Evolutionary conservation across 768 basidiomycete genomes (phyloP).

Genomic region (Exidia glandulosa): DNA sequence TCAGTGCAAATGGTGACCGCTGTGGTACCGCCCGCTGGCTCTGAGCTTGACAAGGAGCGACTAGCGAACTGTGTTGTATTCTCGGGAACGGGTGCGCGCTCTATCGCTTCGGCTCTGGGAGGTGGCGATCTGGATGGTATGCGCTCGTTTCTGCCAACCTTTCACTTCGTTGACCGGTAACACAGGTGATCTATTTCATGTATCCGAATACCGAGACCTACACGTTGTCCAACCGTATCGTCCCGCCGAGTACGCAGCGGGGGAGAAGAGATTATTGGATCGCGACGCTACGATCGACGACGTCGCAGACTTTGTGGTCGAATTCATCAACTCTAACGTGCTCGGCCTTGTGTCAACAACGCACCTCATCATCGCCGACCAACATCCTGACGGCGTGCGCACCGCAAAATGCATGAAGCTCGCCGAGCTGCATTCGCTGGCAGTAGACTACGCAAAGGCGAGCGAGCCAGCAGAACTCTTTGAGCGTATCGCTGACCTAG

Average conservation of each 20-base stretch:
- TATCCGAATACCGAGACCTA: constrained; percentile 44
- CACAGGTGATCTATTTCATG: constrained; percentile 51
- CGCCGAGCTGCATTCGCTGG: constrained; percentile 50
- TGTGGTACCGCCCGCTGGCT: constrained; percentile 40
- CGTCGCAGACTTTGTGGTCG: constrained; percentile 69
- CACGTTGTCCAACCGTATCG: constrained; percentile 26
- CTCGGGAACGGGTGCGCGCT: constrained; percentile 31
- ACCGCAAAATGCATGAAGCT: constrained; percentile 47
- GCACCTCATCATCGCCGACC: constrained; percentile 33
- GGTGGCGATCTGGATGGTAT: constrained; percentile 80
- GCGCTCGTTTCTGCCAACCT: constrained; percentile 6
- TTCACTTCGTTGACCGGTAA: background rate
- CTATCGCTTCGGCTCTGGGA: constrained; percentile 56
- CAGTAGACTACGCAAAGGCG: constrained; percentile 75
- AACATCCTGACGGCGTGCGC: constrained; percentile 43
- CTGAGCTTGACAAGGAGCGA: constrained; percentile 39
- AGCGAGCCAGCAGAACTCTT: constrained; percentile 27
- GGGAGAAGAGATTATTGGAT: background rate
- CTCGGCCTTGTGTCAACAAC: constrained; percentile 53
- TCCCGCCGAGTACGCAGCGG: constrained; percentile 41
- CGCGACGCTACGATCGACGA: constrained; percentile 51
- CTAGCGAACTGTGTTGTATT: constrained; percentile 27
- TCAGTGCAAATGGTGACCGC: constrained; percentile 43
- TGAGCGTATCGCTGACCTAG: background rate
- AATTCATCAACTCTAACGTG: constrained; percentile 77